Conservation (phyloP, 2,329 filamentous ascomycete species). For the Xylaria sp. region DNA sequence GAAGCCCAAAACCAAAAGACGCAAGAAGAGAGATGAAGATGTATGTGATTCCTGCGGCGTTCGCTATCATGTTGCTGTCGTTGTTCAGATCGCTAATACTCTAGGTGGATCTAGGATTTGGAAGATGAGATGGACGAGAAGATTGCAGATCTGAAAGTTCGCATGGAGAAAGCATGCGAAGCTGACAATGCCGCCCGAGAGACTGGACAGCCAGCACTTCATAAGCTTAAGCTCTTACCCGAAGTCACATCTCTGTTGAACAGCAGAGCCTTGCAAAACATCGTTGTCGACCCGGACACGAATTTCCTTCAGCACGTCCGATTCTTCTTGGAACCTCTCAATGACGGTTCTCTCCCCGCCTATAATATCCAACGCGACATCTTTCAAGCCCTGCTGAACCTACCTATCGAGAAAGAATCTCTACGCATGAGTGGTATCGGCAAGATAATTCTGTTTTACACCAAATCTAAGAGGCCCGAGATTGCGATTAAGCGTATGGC, state of each 20-base stretch:
- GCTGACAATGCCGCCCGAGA: constrained; percentile 83
- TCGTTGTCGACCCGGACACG: constrained; percentile 89
- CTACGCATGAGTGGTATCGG: constrained; percentile 91
- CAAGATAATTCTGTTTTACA: constrained; percentile 97
- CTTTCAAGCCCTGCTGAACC: constrained; percentile 76
- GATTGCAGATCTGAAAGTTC: constrained; percentile 83
- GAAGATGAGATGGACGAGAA: constrained; percentile 90
- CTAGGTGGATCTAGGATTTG: constrained; percentile 66
- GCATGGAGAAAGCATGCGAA: constrained; percentile 90
- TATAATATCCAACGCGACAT: constrained; percentile 98
- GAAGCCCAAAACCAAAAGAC: constrained; percentile 74
- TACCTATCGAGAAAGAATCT: constrained; percentile 90
- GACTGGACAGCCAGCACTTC: constrained; percentile 78
- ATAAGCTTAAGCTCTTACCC: constrained; percentile 93
- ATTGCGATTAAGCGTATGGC: constrained; percentile 90
- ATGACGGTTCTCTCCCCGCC: constrained; percentile 90
- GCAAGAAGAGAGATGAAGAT: constrained; percentile 85
- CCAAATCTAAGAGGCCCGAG: constrained; percentile 89
- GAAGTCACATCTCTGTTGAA: constrained; percentile 89
- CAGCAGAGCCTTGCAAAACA: constrained; percentile 82
- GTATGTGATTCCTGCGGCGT: constrained; percentile 54
- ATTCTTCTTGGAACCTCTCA: constrained; percentile 95
- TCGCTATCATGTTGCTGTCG: background rate
- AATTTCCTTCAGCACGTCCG: constrained; percentile 94
- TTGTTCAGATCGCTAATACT: constrained; percentile 8